A percentile compares a stretch with the other conserved stretches of the same genome.
Evolutionary conservation across 2,329 filamentous ascomycete genomes (phyloP).

Genomic region (Tolypocladium inflatum): DNA sequence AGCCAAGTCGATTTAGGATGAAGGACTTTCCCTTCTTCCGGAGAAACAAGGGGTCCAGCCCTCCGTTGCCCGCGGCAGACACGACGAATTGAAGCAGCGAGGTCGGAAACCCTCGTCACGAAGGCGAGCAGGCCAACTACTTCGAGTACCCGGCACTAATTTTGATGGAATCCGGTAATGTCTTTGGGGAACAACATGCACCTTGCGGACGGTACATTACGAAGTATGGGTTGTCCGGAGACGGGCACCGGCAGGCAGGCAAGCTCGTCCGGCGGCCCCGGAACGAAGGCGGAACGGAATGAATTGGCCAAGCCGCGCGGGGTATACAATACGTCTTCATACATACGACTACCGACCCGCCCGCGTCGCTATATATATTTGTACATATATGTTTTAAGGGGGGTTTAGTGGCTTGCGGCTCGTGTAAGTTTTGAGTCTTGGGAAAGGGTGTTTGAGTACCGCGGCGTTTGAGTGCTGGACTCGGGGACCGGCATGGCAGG

Average conservation of each 20-base stretch:
- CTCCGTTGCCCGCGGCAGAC: constrained; percentile 22
- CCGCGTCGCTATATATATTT: constrained; percentile 2
- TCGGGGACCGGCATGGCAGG: not conserved
- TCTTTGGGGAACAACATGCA: not conserved
- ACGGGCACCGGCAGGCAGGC: not conserved
- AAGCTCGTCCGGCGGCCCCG: not conserved
- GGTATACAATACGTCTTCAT: not conserved
- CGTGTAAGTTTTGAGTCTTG: constrained; percentile 5
- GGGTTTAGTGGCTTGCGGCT: constrained; percentile 1
- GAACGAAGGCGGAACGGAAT: not conserved
- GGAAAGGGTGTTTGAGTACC: constrained; percentile 2
- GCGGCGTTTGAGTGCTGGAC: constrained; percentile 1
- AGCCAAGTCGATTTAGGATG: constrained; percentile 54
- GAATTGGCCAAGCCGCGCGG: not conserved
- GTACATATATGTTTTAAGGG: constrained; percentile 3
- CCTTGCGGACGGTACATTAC: not conserved
- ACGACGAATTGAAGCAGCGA: constrained; percentile 18
- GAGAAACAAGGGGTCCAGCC: constrained; percentile 35
- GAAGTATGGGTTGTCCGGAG: not conserved
- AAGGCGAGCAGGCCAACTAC: not conserved
- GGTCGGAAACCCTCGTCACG: not conserved
- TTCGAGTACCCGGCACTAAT: not conserved
- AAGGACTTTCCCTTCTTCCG: constrained; percentile 49
- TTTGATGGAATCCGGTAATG: not conserved
- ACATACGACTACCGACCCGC: not conserved